Percentiles rank a stretch among this genome's conserved stretches.
Evolutionary conservation across 202 grass and related monocot genomes (phyloP).

Genomic region (Musa balbisiana): DNA sequence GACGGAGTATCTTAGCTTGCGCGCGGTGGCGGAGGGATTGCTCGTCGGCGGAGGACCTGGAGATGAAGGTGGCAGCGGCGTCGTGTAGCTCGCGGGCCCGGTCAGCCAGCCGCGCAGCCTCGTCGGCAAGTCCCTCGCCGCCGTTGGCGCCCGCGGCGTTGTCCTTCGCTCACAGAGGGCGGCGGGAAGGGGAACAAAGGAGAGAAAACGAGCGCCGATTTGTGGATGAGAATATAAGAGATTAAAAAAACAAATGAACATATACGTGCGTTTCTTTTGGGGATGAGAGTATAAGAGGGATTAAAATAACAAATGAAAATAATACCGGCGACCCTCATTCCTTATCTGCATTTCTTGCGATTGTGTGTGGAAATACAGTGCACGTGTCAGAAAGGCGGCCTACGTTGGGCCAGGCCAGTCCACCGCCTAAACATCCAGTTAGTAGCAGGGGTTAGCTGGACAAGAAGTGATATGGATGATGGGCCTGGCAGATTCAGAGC

Average conservation of each 20-base stretch:
- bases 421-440: no score
- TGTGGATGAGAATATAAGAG: background rate
- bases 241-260: background rate
- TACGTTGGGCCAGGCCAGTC: no score
- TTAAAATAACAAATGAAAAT: no score
- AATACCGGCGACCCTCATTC: no score
- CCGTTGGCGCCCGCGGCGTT: background rate
- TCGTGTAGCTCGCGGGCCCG: conserved; percentile 69
- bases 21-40: conserved; percentile 52
- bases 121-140: conserved; percentile 27
- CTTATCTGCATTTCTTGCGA: no score
- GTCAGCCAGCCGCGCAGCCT: conserved; percentile 44
- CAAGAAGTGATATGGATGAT: no score
- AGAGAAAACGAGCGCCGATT: background rate
- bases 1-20: conserved; percentile 36
- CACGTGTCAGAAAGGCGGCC: no score
- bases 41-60: conserved; percentile 49
- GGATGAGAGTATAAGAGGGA: no score
- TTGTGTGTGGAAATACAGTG: no score
- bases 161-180: background rate
- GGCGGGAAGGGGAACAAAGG: background rate
- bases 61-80: conserved; percentile 34
- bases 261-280: background rate
- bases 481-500: no score
- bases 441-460: no score